Evolutionary conservation across 129 eudicot genomes (phyloP).

Genomic region (Centaurea solstitialis): DNA sequence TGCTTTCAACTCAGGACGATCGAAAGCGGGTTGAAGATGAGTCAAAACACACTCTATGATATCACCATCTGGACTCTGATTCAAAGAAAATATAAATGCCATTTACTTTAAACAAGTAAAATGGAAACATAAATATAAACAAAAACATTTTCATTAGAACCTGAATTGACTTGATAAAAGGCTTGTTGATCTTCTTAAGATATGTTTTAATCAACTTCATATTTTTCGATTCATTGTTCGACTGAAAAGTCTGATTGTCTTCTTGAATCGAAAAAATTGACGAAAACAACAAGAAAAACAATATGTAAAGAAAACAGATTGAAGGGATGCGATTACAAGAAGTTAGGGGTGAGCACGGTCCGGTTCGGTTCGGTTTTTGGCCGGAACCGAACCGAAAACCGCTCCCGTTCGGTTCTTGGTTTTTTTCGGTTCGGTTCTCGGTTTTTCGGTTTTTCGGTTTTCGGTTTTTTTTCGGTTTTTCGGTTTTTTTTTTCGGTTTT

Average conservation of each 20-base stretch:
- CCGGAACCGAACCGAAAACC: no score
- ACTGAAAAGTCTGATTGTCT: neutral
- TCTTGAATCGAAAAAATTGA: neutral
- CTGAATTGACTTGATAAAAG: neutral
- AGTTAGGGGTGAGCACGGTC: no score
- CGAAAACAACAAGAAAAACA: neutral
- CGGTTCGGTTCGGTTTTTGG: no score
- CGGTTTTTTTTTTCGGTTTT: no score
- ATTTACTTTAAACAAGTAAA: neutral
- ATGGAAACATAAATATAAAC: neutral
- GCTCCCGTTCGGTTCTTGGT: no score
- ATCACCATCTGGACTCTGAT: neutral
- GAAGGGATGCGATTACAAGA: neutral
- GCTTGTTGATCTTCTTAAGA: neutral
- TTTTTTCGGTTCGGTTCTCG: no score
- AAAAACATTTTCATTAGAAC: neutral
- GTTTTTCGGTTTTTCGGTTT: no score
- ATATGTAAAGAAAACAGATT: neutral
- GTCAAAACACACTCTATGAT: neutral
- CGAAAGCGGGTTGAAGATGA: constrained; percentile 3
- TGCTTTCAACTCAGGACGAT: neutral
- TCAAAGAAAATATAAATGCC: neutral
- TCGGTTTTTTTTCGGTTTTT: no score
- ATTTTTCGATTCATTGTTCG: neutral
- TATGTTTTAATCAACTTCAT: neutral